These are phyloP conservation scores for Castanopsis chinensis DNA, from an alignment of 306 rosid genomes.

Conservation along the genomic window DNA sequence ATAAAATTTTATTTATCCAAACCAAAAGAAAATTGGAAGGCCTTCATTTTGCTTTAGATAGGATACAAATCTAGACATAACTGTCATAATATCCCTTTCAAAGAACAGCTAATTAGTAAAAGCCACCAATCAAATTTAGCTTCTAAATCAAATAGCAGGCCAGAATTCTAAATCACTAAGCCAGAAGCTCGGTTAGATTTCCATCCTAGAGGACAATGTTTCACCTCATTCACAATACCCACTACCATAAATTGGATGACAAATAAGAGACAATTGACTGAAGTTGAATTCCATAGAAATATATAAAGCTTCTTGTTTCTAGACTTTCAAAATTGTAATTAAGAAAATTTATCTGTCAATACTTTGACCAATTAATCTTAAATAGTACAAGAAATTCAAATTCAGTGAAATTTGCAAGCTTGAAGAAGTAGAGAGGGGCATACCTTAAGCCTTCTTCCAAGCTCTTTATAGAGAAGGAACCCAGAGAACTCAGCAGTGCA, in stretches of 20 bases:
- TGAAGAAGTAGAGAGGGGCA: neutral
- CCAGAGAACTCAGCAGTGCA: slow-evolving; percentile 99
- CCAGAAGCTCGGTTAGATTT: neutral
- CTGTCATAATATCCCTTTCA: neutral
- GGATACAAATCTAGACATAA: neutral
- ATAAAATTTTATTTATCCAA: neutral
- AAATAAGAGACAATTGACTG: neutral
- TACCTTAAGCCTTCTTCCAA: slow-evolving; percentile 97
- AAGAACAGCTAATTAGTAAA: neutral
- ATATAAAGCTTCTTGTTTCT: neutral
- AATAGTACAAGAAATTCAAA: neutral
- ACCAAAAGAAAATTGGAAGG: neutral
- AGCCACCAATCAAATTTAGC: neutral
- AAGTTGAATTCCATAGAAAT: neutral
- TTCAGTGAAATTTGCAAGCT: neutral
- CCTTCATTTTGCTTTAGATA: neutral
- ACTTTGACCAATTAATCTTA: neutral
- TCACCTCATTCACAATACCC: neutral
- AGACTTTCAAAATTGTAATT: neutral
- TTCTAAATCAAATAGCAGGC: neutral
- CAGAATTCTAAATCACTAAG: neutral
- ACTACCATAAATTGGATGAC: neutral
- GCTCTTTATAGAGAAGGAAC: slow-evolving; percentile 95
- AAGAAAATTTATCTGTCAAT: neutral
- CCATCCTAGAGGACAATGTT: neutral